phyloP scores from a whole-genome alignment of 1,284 basidiomycete genomes.

The Schizopora paradoxa region DNA sequence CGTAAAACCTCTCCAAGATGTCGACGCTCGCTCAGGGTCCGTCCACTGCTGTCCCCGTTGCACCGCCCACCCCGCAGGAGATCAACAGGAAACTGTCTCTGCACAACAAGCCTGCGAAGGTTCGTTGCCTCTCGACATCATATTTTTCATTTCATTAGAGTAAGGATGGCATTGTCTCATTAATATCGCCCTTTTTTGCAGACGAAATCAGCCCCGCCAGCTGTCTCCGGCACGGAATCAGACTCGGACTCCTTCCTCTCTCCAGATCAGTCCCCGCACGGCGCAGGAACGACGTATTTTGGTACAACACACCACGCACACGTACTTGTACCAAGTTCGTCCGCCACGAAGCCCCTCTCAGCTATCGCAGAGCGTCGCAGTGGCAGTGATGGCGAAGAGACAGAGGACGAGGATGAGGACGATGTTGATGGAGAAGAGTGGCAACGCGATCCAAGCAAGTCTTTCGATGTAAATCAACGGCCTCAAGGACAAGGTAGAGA shows the following conservation, averaged over 20 bases:
- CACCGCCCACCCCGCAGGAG: constrained; percentile 80
- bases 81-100: constrained; percentile 83
- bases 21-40: constrained; percentile 5
- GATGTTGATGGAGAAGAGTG: constrained; percentile 58
- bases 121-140: constrained; percentile 6
- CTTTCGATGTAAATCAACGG: constrained; percentile 27
- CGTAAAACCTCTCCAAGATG: background rate
- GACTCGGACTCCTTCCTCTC: constrained; percentile 75
- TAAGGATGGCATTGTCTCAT: constrained; percentile 15
- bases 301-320: constrained; percentile 20
- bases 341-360: constrained; percentile 46
- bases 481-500: constrained; percentile 35
- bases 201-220: constrained; percentile 31
- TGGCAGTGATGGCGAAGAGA: constrained; percentile 68
- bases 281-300: constrained; percentile 11
- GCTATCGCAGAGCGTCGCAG: constrained; percentile 70
- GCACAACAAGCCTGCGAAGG: constrained; percentile 34
- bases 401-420: constrained; percentile 68
- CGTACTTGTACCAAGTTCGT: constrained; percentile 13
- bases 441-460: constrained; percentile 45
- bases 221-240: constrained; percentile 75
- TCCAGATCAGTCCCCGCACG: constrained; percentile 39
- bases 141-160: too few relatives aligned
- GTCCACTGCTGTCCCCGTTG: constrained; percentile 30
- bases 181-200: constrained; percentile 2